These are phyloP conservation scores for Parietaria judaica DNA, from an alignment of 306 rosid species.

Conservation along the genomic window DNA sequence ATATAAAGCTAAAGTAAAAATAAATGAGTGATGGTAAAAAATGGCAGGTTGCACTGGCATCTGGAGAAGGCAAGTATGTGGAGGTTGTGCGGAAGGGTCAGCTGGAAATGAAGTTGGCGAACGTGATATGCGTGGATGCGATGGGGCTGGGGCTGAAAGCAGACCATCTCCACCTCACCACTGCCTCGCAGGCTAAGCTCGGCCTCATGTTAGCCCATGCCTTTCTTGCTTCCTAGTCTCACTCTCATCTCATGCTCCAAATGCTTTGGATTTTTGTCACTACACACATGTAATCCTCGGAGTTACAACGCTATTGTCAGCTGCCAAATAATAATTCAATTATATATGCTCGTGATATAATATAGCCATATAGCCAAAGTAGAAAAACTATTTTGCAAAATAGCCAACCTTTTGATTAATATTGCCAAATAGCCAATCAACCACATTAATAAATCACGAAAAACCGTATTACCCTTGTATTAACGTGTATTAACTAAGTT, in stretches of 20 bases:
- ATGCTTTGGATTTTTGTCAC: background rate
- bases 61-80: slow-evolving; percentile 49
- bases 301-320: background rate
- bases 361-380: no score
- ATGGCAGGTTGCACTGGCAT: slow-evolving; percentile 50
- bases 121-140: slow-evolving; percentile 46
- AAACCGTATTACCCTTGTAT: no score
- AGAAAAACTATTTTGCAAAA: no score
- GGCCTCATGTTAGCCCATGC: slow-evolving; percentile 40
- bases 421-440: no score
- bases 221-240: slow-evolving; percentile 9
- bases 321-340: no score
- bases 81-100: slow-evolving; percentile 52
- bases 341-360: no score
- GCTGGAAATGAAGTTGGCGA: slow-evolving; percentile 21
- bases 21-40: background rate
- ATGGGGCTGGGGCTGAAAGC: slow-evolving; percentile 31
- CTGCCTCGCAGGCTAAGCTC: slow-evolving; percentile 36
- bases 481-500: no score
- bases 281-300: background rate
- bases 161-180: slow-evolving; percentile 52
- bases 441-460: no score
- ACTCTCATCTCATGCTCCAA: background rate
- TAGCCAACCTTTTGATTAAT: no score
- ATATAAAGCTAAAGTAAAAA: background rate